These are phyloP conservation scores for Parastagonospora nodorum DNA, from an alignment of 2,329 filamentous ascomycete species.

Conservation along the genomic window DNA sequence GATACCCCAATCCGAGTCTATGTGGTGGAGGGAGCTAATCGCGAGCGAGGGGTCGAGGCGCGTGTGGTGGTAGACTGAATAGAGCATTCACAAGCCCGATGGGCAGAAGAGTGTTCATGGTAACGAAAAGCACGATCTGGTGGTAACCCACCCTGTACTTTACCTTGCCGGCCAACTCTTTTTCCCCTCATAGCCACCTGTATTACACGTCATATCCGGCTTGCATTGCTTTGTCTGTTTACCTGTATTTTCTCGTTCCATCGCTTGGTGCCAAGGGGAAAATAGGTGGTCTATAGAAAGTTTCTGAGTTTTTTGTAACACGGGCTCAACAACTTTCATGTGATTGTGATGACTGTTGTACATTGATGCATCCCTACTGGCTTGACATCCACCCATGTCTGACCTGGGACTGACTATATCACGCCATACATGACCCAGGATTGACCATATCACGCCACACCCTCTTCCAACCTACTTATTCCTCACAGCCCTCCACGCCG, in stretches of 20 bases:
- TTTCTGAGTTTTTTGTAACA: slow-evolving; percentile 34
- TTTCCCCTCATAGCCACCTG: slow-evolving; percentile 37
- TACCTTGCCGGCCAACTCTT: slow-evolving; percentile 45
- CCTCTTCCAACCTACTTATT: slow-evolving; percentile 23
- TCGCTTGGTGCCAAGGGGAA: slow-evolving; percentile 44
- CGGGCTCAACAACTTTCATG: slow-evolving; percentile 8
- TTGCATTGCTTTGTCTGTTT: slow-evolving; percentile 47
- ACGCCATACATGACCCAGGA: no score
- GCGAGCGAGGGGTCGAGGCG: slow-evolving; percentile 35
- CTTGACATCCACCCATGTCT: no score
- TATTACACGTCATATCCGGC: slow-evolving; percentile 47
- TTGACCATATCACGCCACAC: background rate
- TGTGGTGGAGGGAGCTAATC: slow-evolving; percentile 44
- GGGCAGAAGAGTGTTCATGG: slow-evolving; percentile 51
- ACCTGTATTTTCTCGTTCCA: slow-evolving; percentile 41
- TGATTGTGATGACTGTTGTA: slow-evolving; percentile 12
- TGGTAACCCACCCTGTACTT: slow-evolving; percentile 51
- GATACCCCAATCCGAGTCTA: slow-evolving; percentile 44
- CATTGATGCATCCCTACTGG: no score
- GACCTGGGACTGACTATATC: no score
- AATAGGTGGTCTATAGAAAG: slow-evolving; percentile 47
- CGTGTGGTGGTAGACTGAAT: slow-evolving; percentile 39
- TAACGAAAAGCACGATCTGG: slow-evolving; percentile 49
- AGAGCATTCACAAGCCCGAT: slow-evolving; percentile 44
- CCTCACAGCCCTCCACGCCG: slow-evolving; percentile 41